Conservation (phyloP, 2,329 filamentous ascomycete genomes). For the Claviceps sp. region DNA sequence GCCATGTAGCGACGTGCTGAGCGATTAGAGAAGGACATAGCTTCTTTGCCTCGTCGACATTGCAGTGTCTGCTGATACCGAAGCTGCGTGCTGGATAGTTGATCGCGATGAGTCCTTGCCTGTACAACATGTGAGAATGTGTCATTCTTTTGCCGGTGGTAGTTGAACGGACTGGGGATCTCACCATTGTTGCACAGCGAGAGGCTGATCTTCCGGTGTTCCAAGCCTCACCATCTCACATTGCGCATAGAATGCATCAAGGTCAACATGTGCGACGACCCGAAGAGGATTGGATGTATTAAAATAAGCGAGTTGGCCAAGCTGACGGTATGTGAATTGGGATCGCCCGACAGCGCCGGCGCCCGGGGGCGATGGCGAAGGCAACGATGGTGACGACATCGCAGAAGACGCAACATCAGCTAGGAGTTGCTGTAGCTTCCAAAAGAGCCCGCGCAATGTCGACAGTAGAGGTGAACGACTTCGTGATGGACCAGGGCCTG, state of each 20-base stretch:
- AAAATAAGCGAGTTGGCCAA: conserved; percentile 60
- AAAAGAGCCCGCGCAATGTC: neutral
- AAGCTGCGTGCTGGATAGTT: conserved; percentile 83
- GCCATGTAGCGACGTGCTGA: conserved; percentile 92
- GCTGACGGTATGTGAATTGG: conserved; percentile 72
- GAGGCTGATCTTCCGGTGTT: conserved; percentile 58
- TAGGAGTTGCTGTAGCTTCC: neutral
- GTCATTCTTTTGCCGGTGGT: too few relatives aligned
- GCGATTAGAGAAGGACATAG: conserved; percentile 71
- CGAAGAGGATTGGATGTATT: conserved; percentile 65
- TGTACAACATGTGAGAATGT: conserved; percentile 14
- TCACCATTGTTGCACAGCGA: conserved; percentile 89
- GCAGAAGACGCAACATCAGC: neutral
- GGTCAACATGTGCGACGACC: conserved; percentile 80
- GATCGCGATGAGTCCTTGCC: conserved; percentile 87
- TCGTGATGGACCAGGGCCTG: neutral
- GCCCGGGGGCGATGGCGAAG: conserved; percentile 15
- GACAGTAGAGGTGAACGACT: neutral
- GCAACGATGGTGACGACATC: conserved; percentile 4
- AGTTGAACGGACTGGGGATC: conserved; percentile 4
- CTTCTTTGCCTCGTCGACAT: conserved; percentile 68
- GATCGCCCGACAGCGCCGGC: conserved; percentile 33
- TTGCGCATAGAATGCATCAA: conserved; percentile 96
- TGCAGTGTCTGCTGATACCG: conserved; percentile 69
- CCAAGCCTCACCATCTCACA: conserved; percentile 85